Percentiles rank a stretch among this genome's conserved stretches.
Evolutionary conservation across 495 filamentous ascomycete genomes (phyloP).

Genomic region (Trichoderma erinaceum): DNA sequence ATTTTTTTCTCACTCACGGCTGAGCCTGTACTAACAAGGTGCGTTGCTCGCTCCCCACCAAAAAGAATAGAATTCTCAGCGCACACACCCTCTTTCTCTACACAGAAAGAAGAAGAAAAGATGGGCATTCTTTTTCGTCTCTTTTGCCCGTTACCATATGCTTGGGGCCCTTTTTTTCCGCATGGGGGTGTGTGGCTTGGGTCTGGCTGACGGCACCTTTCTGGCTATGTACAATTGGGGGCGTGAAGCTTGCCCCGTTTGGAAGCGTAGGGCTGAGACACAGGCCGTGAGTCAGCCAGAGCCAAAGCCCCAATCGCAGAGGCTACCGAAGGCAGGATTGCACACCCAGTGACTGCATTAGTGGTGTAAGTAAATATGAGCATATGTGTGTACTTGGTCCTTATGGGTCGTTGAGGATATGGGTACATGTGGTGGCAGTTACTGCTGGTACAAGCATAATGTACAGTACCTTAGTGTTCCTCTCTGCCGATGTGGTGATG

Average conservation of each 20-base stretch:
- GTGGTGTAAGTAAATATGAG: not conserved
- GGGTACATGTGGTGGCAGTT: no score
- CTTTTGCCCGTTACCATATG: not conserved
- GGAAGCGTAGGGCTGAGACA: conserved; percentile 2
- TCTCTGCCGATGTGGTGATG: not conserved
- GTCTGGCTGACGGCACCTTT: conserved; percentile 2
- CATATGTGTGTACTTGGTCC: not conserved
- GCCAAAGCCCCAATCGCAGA: conserved; percentile 7
- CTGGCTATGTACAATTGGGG: not conserved
- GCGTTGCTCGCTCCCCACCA: not conserved
- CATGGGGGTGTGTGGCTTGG: not conserved
- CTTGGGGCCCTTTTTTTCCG: not conserved
- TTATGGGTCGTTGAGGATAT: no score
- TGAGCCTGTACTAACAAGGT: not conserved
- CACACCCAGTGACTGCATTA: not conserved
- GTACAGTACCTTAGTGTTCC: not conserved
- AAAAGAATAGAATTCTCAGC: not conserved
- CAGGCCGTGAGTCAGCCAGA: not conserved
- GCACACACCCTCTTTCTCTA: not conserved
- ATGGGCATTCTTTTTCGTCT: not conserved
- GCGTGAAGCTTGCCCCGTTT: not conserved
- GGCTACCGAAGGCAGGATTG: not conserved
- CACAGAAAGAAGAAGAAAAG: not conserved
- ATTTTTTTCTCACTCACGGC: not conserved
- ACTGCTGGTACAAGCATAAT: no score